A percentile compares a stretch with the other conserved stretches of the same genome.
Evolutionary conservation across 345 rosid genomes (phyloP).

Genomic region (Jatropha curcas): DNA sequence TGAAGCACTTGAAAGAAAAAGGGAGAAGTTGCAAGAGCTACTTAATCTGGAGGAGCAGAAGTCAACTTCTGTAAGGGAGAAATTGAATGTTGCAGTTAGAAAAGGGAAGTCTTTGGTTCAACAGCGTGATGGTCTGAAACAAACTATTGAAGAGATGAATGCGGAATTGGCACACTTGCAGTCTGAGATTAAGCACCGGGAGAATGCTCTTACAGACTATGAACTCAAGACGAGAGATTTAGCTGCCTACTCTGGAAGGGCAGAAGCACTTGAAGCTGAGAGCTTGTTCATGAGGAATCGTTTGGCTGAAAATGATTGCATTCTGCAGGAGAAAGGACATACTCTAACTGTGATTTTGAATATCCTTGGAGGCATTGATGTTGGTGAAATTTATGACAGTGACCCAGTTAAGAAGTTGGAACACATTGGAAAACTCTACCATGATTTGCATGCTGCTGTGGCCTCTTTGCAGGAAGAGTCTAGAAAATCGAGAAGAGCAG

Average conservation of each 20-base stretch:
- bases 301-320: constrained; percentile 56
- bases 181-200: constrained; percentile 57
- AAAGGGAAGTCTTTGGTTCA: constrained; percentile 96
- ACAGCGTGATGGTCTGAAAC: constrained; percentile 77
- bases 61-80: constrained; percentile 74
- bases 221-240: constrained; percentile 62
- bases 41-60: constrained; percentile 86
- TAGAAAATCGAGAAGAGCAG: constrained; percentile 79
- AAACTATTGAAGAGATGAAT: constrained; percentile 67
- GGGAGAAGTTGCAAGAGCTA: constrained; percentile 57
- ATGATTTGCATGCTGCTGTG: constrained; percentile 53
- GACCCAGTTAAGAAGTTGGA: constrained; percentile 71
- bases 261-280: constrained; percentile 66
- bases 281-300: constrained; percentile 50
- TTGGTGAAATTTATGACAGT: constrained; percentile 51
- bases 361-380: constrained; percentile 51
- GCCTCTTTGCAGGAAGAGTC: constrained; percentile 69
- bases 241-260: constrained; percentile 48
- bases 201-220: constrained; percentile 49
- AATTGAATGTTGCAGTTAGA: constrained; percentile 87
- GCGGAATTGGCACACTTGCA: constrained; percentile 59
- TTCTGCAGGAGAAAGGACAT: constrained; percentile 63
- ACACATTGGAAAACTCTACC: constrained; percentile 46
- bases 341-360: constrained; percentile 44
- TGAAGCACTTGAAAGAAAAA: constrained; percentile 58